Base-by-base conservation (phyloP, 2,329 filamentous ascomycete species). In the Atkinsonella texensis region DNA sequence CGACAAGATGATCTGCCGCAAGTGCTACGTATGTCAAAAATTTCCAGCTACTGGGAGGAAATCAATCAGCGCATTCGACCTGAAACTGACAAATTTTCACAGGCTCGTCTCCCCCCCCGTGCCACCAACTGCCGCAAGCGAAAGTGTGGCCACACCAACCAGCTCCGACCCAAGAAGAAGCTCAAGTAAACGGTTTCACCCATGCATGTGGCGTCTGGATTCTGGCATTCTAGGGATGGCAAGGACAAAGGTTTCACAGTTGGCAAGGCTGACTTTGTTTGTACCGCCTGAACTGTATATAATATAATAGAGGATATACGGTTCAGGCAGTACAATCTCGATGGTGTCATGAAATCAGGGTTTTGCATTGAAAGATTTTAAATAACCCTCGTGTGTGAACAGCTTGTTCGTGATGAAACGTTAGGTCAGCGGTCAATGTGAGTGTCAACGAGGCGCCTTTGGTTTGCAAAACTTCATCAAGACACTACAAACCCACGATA, bases 101-200 rank as follows among this genome's bases (percentile, higher is more conserved):
- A 81, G 77, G 80, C 81, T 58, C 90, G 91, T 74, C 89, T 97
- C 60, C 91, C 91, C 63, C 91, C 91, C 64, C 89, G 93, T 84
- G 93, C 93, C 68, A 96, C 91, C 83, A 98, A 98, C 87, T 98
- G 93, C 88, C 84, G 90, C 70, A 97, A 97, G 89, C 90, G 90
- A 81, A 97, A 97, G 85, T 97, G 91, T 77, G 93, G 91, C 60
- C 93, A 97, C 86, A 94, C 86, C 80, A 97, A 97, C 88, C 93
- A 98, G 85, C 88, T 98, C 73, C 89, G 93, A 78, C 93, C 93
- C 75, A 98, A 98, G 91, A 98, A 98, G 90, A 98, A 98, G 91
- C 84, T 95, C 73, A 95, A 96, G 80, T 75, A 74, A 66, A 70
- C 66, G 64, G 68, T 68, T 64, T 42, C 54, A 54, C 61, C 58